A percentile compares a stretch with the other conserved stretches of the same genome.
phyloP scores from a whole-genome alignment of 805 yeast species.

The Candida rishiriensis region DNA sequence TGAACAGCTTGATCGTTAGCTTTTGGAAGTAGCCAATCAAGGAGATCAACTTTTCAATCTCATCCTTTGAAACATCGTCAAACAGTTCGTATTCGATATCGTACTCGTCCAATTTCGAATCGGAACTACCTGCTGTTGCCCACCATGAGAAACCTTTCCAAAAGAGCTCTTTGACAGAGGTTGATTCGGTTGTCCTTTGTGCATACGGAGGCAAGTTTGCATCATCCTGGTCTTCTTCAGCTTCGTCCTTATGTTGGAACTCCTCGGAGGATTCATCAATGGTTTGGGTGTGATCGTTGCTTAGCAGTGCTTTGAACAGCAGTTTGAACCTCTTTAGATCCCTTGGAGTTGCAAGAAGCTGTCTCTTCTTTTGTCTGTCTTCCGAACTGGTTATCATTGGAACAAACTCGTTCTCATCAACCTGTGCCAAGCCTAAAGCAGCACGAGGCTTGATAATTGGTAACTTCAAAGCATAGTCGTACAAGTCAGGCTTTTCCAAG shows the following conservation, averaged over 20 bases:
- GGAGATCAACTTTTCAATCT: slow-evolving; percentile 22
- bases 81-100: slow-evolving; percentile 32
- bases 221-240: slow-evolving; percentile 11
- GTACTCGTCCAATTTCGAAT: slow-evolving; percentile 34
- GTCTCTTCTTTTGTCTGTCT: slow-evolving; percentile 5
- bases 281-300: background rate
- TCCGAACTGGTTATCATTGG: slow-evolving; percentile 17
- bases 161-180: slow-evolving; percentile 52
- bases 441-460: slow-evolving; percentile 7
- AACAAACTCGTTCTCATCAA: slow-evolving; percentile 9
- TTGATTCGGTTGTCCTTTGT: slow-evolving; percentile 35
- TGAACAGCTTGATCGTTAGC: slow-evolving; percentile 40
- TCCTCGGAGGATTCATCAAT: slow-evolving; percentile 2
- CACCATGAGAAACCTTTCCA: slow-evolving; percentile 80
- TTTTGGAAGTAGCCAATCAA: slow-evolving; percentile 51
- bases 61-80: slow-evolving; percentile 19
- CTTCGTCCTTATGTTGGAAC: slow-evolving; percentile 2
- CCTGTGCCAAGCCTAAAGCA: background rate
- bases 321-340: slow-evolving; percentile 34
- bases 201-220: slow-evolving; percentile 12
- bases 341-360: slow-evolving; percentile 31
- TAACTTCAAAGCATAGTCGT: slow-evolving; percentile 39
- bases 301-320: slow-evolving; percentile 17
- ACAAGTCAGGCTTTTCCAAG: slow-evolving; percentile 46
- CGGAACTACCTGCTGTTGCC: slow-evolving; percentile 77